A percentile compares a stretch with the other conserved stretches of the same genome.
Evolutionary conservation across 257 asterid genomes (phyloP).

Genomic region (Nemophila menziesii): DNA sequence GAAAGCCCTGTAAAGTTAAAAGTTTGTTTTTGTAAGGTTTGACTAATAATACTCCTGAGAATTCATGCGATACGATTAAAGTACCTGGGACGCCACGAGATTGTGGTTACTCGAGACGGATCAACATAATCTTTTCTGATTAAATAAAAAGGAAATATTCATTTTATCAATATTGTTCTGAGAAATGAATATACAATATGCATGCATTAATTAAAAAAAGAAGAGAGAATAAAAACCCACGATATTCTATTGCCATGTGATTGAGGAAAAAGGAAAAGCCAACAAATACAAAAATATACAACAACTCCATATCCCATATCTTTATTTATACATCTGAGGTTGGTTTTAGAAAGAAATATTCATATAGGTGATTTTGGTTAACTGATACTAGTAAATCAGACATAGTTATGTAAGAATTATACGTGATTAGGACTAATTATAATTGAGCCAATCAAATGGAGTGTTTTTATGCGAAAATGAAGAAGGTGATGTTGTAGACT

Average conservation of each 20-base stretch:
- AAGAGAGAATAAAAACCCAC: slow-evolving; percentile 8
- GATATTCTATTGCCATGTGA: slow-evolving; percentile 22
- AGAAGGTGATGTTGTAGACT: no score
- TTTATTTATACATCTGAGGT: not conserved
- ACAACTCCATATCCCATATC: not conserved
- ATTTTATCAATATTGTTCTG: slow-evolving; percentile 20
- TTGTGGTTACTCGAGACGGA: slow-evolving; percentile 67
- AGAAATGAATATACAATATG: not conserved
- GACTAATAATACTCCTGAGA: not conserved
- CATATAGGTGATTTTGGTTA: no score
- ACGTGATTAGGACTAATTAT: no score
- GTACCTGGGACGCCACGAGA: slow-evolving; percentile 85
- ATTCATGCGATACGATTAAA: not conserved
- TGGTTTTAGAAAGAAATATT: not conserved
- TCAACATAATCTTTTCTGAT: slow-evolving; percentile 42
- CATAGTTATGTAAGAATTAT: no score
- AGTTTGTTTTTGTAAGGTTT: not conserved
- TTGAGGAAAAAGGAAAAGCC: slow-evolving; percentile 17
- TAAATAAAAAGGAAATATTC: slow-evolving; percentile 8
- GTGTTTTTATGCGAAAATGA: no score
- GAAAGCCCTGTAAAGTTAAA: slow-evolving; percentile 47
- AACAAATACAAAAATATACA: slow-evolving; percentile 21
- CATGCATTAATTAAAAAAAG: not conserved
- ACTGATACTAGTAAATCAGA: no score
- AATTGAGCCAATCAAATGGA: no score